Evolutionary conservation across 495 filamentous ascomycete genomes (phyloP), one percentile per base, ranked within the genome.

Genomic region (Halenospora varia): DNA sequence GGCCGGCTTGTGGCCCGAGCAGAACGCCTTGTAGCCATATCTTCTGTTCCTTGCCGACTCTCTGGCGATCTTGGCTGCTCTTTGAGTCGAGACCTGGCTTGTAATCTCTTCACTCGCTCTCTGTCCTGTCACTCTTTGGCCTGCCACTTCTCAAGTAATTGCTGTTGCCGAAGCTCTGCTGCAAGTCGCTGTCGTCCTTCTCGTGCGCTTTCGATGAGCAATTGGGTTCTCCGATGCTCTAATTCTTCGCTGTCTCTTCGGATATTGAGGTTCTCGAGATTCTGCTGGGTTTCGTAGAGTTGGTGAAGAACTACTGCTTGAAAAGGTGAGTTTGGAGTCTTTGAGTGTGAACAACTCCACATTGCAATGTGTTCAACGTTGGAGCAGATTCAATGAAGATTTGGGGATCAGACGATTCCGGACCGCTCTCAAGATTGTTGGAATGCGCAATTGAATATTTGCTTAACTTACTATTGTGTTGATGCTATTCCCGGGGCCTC

Each of bases 11-110:
- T n/a, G n/a, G 65, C 53, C n/a, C 70, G 61, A 18, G 65, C 66
- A 13, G 48, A 64, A 15, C 63, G 66, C 59, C 53, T 26, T 25
- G 63, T 59, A 29, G 69, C 69, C 70, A 72, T 72, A 22, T 26
- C 29, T 13, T 18, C 3, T 48, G 40, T 18, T 50, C n/a, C 42
- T 11, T 10, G 45, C 9, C 26, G 3, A 13, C 19, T 13, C 29
- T 6, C 29, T 35, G 13, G 29, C 29, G 13, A 35, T 13, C 13
- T n/a, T n/a, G n/a, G 29, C 29, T 35, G 29, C 29, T 35, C 29
- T 35, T 35, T 35, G 6, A 13, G 13, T 35, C n/a, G n/a, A n/a
- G n/a, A n/a, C n/a, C n/a, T n/a, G n/a, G n/a, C n/a, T n/a, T n/a
- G n/a, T n/a, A n/a, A n/a, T n/a, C n/a, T n/a, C n/a, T n/a, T n/a